phyloP scores from a whole-genome alignment of 192 early-diverging fungal species.

The Oehlia diaphana region DNA sequence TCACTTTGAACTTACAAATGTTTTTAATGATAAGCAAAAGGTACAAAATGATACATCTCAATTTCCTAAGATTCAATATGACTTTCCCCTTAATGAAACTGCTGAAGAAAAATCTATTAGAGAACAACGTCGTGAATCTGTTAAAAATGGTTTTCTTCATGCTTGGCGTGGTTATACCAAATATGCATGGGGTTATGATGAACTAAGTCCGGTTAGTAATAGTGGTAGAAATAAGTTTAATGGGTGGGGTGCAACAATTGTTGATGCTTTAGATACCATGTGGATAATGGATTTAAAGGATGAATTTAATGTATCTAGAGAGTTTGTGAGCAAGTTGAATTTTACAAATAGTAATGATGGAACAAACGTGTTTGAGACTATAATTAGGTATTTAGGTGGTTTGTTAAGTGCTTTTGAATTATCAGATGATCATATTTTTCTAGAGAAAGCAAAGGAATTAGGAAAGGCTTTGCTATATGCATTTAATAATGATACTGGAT shows the following conservation, averaged over 20 bases:
- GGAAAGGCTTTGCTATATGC: slow-evolving; percentile 67
- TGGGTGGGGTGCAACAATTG: slow-evolving; percentile 72
- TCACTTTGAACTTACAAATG: no score
- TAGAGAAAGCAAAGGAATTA: slow-evolving; percentile 71
- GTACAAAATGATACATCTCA: no score
- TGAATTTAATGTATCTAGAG: slow-evolving; percentile 74
- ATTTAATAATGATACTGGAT: slow-evolving; percentile 68
- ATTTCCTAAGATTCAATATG: not conserved
- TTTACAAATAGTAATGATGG: slow-evolving; percentile 46
- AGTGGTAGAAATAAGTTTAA: slow-evolving; percentile 40
- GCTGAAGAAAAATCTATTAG: not conserved
- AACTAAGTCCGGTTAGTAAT: slow-evolving; percentile 48
- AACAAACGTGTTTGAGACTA: slow-evolving; percentile 81
- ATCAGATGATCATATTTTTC: slow-evolving; percentile 63
- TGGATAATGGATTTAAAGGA: slow-evolving; percentile 79
- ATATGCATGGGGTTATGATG: slow-evolving; percentile 80
- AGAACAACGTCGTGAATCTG: slow-evolving; percentile 29
- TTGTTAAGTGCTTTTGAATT: slow-evolving; percentile 84
- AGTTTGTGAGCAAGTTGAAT: slow-evolving; percentile 62
- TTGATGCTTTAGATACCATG: slow-evolving; percentile 88
- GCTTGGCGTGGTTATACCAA: slow-evolving; percentile 78
- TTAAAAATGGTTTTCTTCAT: slow-evolving; percentile 62
- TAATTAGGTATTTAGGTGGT: slow-evolving; percentile 77
- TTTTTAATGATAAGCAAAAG: no score
- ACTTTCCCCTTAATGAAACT: not conserved